Base-by-base conservation (phyloP, 2,329 filamentous ascomycete species). In the Aureobasidium namibiae region DNA sequence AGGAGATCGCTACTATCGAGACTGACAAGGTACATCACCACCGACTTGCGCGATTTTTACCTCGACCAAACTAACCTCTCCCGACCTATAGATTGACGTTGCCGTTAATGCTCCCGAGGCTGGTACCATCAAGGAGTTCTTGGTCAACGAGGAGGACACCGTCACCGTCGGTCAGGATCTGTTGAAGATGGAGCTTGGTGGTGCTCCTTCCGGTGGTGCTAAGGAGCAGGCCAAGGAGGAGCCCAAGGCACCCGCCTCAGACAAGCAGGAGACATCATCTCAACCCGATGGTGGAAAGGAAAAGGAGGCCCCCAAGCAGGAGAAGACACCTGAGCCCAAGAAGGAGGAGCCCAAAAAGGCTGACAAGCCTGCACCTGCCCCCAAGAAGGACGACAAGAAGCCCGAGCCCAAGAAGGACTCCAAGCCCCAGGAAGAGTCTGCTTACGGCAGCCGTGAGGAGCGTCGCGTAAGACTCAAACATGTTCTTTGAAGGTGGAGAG, bases 1-100 rank as follows among this genome's bases (percentile, higher is more conserved):
- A 97, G 77, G 94, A 99, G 74, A 92, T 99, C 73, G 94, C 94
- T 33, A 96, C 92, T 52, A 99, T 99, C 70, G 94, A 99, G 77
- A 99, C 94, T 14, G 94, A 99, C 82, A 99, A 99, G 86, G 90
- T 90, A 57, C 54, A 38, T 23, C 21, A 29, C 21, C 4, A 78
- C 63, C 73, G 34, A 42, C 24, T 44, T 52, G 31, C 29, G 59
- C 53, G 38, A 50, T 56, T 61, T 44, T 33, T 14, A 18, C 23
- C 18, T 38, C 61, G 36, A 61, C 57, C 21, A 23, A 49, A 52
- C 33, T 64, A 29, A 16, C 46, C 59, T 60, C n/a, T 62, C 38
- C 41, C 24, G 2, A 16, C 38, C 24, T 16, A 42, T 18, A 94
- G 91, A 97, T 97, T 71, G 94, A 99, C 74, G 90, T 99, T 46